Evolutionary conservation across 768 basidiomycete species (phyloP), one percentile per base, ranked within the genome.

Genomic region (Pleurotus pulmonarius): DNA sequence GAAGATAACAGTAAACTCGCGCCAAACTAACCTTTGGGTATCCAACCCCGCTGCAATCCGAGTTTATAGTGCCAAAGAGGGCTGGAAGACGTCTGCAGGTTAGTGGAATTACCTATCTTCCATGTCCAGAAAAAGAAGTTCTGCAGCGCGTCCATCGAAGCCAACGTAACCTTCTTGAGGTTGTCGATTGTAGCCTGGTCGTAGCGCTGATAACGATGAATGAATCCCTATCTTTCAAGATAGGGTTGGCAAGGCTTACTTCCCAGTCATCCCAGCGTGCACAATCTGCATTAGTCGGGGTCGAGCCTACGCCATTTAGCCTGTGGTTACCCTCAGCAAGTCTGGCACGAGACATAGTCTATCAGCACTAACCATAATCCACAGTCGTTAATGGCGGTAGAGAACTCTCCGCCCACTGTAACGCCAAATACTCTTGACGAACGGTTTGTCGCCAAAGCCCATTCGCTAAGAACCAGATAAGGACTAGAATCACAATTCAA

Each of bases 111-210:
- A 49, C 92, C 91, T 58, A 95, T 93, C 71, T 92, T 93, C 91
- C 92, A 96, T 0, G 91, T 94, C 94, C 94, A 97, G 78, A 92
- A 95, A 79, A 95, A 96, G 79, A 82, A 94, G 69, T 95, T 88
- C 76, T 93, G 87, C 18, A 95, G 76, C 22, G 92, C 87, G 62
- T 94, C 92, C 92, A 96, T 96, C 57, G 87, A 85, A 20, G 87
- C 83, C 63, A 90, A 66, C 4, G 88, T 83, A 52, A 93, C 86
- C 58, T 86, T 72, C 72, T 79, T 76, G 56, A 92, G 74, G 34
- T 75, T 74, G 11, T 72, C 68, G 68, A 91, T 87, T 62, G 79
- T 81, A 18, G 77, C 73, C 24, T 75, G 65, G 54, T 80, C 70
- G 76, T 87, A 95, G 16, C 69, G 76, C 72, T 83, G 20, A 34